phyloP scores from a whole-genome alignment of 1,284 basidiomycete species.

The Earliella scabrosa region DNA sequence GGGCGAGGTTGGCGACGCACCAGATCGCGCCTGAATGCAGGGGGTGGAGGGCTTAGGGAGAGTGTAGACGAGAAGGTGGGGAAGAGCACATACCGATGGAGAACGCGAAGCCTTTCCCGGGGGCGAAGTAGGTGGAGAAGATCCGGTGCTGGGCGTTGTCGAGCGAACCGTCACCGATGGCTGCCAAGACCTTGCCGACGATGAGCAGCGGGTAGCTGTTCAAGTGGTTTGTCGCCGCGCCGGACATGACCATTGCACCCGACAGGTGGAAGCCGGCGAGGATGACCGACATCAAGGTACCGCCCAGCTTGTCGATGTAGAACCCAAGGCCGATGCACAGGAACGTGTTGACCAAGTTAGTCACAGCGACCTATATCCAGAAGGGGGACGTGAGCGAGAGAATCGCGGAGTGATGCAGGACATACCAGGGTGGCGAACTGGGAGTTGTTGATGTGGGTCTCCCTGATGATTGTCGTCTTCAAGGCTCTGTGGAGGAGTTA shows the following conservation, averaged over 20 bases:
- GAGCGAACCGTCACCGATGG: constrained; percentile 48
- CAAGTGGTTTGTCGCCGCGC: constrained; percentile 44
- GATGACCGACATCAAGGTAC: constrained; percentile 42
- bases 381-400: background rate
- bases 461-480: constrained; percentile 49
- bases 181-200: constrained; percentile 47
- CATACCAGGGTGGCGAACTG: constrained; percentile 46
- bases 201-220: constrained; percentile 48
- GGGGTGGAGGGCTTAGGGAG: background rate
- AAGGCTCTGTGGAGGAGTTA: constrained; percentile 36
- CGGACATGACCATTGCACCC: constrained; percentile 44
- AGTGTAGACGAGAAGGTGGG: background rate
- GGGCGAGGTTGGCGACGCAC: constrained; percentile 47
- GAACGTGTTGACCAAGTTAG: constrained; percentile 50
- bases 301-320: constrained; percentile 49
- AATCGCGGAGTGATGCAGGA: background rate
- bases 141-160: constrained; percentile 52
- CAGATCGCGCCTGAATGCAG: constrained; percentile 31
- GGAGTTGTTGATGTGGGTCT: constrained; percentile 49
- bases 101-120: constrained; percentile 46
- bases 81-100: constrained; percentile 38
- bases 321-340: constrained; percentile 47
- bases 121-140: constrained; percentile 50
- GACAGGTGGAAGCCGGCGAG: constrained; percentile 41
- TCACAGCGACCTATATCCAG: constrained; percentile 40